These are phyloP conservation scores for Neopestalotiopsis rosae DNA, from an alignment of 2,329 filamentous ascomycete genomes.

Conservation along the genomic window DNA sequence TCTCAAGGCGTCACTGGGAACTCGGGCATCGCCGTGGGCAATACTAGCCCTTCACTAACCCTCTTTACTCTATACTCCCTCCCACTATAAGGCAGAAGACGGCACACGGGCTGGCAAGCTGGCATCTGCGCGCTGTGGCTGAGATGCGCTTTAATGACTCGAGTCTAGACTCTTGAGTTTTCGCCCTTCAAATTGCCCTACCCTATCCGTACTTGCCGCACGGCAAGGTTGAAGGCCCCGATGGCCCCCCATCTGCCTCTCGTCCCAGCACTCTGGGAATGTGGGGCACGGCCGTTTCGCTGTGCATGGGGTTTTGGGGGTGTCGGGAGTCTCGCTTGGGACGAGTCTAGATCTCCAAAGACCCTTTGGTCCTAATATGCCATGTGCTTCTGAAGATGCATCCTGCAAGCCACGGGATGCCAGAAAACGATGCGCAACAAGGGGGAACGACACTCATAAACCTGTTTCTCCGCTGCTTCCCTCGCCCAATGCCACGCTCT, in stretches of 20 bases:
- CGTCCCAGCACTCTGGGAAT: not conserved
- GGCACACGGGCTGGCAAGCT: no score
- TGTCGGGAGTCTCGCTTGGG: no score
- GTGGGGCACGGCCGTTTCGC: not conserved
- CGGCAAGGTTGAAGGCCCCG: no score
- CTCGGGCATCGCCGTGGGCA: not conserved
- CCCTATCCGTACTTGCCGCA: not conserved
- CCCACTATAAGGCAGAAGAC: not conserved
- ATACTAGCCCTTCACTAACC: not conserved
- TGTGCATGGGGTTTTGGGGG: not conserved
- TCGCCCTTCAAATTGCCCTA: not conserved
- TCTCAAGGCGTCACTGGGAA: not conserved
- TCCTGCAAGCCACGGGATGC: not conserved
- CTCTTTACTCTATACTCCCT: not conserved
- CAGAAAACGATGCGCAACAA: not conserved
- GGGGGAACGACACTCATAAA: not conserved
- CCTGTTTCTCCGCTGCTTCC: not conserved
- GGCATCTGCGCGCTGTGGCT: not conserved
- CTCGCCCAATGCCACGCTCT: not conserved
- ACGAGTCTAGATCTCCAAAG: not conserved
- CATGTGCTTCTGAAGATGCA: conserved; percentile 1
- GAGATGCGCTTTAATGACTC: not conserved
- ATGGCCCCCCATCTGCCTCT: not conserved
- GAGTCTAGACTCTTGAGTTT: not conserved
- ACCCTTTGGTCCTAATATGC: not conserved